Evolutionary conservation across 768 basidiomycete species (phyloP), one percentile per base, ranked within the genome.

Genomic region (Boletus pseudo-olivaceus): DNA sequence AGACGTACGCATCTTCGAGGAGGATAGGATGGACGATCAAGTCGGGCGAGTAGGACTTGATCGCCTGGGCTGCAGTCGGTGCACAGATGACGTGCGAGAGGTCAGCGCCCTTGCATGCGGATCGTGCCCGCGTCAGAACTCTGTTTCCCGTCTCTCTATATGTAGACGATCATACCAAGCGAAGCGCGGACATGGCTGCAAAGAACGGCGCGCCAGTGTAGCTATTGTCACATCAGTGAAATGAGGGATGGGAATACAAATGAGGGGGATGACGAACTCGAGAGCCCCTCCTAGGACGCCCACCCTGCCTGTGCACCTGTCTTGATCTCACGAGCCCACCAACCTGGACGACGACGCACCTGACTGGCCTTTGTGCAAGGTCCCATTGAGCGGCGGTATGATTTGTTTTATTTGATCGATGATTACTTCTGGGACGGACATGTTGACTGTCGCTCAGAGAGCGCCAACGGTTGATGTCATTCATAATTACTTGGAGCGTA

Each of bases 151-250:
- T 43, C 27, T 34, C 23, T 26, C 14, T 20, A 32, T 14, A 42
- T 15, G n/a, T 41, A 49, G 37, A 50, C 26, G 20, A 30, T 29
- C 62, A 7, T 50, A 92, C 93, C 67, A 97, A 80, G 60, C 92
- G 82, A 58, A 96, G 78, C 1, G 94, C 90, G 4, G 95, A 87
- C 62, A 97, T 92, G 34, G 93, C 85, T 5, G 94, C 90, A 68
- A 98, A 98, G 78, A 85, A 99, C 0, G 97, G 97, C 19, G 97
- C 97, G 15, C 97, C 97, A 0, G 95, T 91, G 71, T 98, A 98
- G 68, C 96, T 97, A 57, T 15, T 23, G 41, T 15, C 15, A n/a
- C n/a, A n/a, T 35, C 44, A 7, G 23, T 43, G 39, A 20, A 33
- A 33, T 47, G n/a, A 29, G 48, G 5, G 40, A 30, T 40, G 23